phyloP scores from a whole-genome alignment of 2,329 filamentous ascomycete genomes.

The Cercospora janseana region DNA sequence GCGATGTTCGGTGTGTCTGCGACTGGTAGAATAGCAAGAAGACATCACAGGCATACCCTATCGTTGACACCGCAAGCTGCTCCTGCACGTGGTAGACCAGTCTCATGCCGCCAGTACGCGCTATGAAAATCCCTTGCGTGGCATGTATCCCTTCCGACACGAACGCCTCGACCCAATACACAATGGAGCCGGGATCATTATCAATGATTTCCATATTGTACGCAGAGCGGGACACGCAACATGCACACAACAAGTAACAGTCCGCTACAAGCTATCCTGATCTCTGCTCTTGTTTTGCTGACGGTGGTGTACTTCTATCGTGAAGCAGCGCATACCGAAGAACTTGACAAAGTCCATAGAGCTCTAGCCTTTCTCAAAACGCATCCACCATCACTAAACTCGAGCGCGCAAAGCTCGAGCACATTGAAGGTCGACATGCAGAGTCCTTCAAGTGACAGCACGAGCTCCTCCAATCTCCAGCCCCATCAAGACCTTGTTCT shows the following conservation, averaged over 20 bases:
- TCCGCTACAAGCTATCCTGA: not conserved
- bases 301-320: not conserved
- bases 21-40: no score
- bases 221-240: not conserved
- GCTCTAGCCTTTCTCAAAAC: not conserved
- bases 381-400: slow-evolving; percentile 3
- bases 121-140: not conserved
- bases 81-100: no score
- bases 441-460: no score
- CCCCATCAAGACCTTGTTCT: slow-evolving; percentile 19
- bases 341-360: not conserved
- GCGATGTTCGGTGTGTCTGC: no score
- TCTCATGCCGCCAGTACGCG: not conserved
- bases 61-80: no score
- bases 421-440: no score
- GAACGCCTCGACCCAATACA: no score
- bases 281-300: not conserved
- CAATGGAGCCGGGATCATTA: no score
- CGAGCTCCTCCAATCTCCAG: not conserved
- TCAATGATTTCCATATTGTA: no score
- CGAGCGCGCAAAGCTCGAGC: slow-evolving; percentile 18
- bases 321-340: not conserved
- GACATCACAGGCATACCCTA: not conserved
- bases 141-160: not conserved
- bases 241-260: not conserved